Conservation (phyloP, 2,329 filamentous ascomycete species). For the Boeremia lycopersici region DNA sequence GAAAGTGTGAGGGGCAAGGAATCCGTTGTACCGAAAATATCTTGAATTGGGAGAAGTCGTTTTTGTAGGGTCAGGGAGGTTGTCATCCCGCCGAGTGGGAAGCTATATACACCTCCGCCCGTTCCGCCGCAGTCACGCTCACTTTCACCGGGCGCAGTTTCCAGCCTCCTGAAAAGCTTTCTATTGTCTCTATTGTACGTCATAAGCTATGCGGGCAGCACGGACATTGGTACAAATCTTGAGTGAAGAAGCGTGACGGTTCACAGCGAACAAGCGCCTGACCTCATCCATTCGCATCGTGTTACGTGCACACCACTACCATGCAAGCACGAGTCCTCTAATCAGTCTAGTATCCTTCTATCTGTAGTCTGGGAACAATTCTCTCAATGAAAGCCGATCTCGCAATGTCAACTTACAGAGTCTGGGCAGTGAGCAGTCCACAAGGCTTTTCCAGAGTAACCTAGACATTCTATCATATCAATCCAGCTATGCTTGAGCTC, state of each 20-base stretch:
- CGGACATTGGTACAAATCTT: background rate
- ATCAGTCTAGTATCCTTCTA: too few relatives aligned
- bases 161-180: background rate
- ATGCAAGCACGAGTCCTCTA: background rate
- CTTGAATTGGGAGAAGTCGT: slow-evolving; percentile 1
- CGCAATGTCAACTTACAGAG: too few relatives aligned
- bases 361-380: background rate
- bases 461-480: background rate
- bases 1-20: background rate
- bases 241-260: slow-evolving; percentile 2
- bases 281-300: background rate
- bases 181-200: background rate
- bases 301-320: background rate
- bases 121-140: slow-evolving; percentile 15
- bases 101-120: slow-evolving; percentile 15
- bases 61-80: slow-evolving; percentile 16
- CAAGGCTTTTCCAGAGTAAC: background rate
- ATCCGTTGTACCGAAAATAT: background rate
- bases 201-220: background rate
- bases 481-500: background rate
- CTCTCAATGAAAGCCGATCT: background rate
- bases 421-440: background rate
- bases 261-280: background rate
- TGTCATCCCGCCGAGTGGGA: slow-evolving; percentile 1
- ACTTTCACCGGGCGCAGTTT: slow-evolving; percentile 14